Conservation (phyloP, 768 basidiomycete species). For the Coprinopsis marcescibilis region DNA sequence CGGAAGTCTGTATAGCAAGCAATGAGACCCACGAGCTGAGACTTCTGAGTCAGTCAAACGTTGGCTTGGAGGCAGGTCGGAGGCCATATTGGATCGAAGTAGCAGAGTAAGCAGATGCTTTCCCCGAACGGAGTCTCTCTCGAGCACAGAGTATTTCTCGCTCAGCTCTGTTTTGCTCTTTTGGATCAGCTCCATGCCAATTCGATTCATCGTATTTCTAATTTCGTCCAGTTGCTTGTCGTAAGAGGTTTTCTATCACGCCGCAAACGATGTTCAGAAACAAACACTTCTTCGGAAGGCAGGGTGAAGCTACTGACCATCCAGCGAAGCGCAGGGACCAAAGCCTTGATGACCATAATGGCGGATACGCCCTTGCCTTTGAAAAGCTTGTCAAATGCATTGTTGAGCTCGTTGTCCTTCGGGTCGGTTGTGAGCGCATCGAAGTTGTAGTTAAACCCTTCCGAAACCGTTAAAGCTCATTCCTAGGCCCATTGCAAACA, state of each 20-base stretch:
- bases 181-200: constrained; percentile 44
- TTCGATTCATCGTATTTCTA: constrained; percentile 37
- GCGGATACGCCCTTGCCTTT: constrained; percentile 32
- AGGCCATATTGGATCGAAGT: constrained; percentile 58
- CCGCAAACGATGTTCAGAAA: constrained; percentile 21
- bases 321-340: constrained; percentile 26
- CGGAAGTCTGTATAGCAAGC: not conserved
- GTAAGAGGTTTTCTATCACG: constrained; percentile 24
- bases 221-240: constrained; percentile 26
- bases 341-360: too few species aligned
- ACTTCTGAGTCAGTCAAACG: constrained; percentile 60
- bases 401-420: constrained; percentile 43
- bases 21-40: constrained; percentile 39
- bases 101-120: constrained; percentile 59
- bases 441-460: constrained; percentile 30
- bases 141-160: constrained; percentile 24
- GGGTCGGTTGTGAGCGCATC: constrained; percentile 21
- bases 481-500: too few species aligned
- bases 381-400: constrained; percentile 49
- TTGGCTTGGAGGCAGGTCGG: constrained; percentile 49
- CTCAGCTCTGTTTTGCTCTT: constrained; percentile 44
- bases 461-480: too few species aligned
- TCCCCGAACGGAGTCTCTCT: constrained; percentile 25
- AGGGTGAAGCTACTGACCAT: constrained; percentile 19
- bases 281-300: too few species aligned